Base-by-base conservation (phyloP, 371 early-diverging fungal species). In the Mucor sp. region DNA sequence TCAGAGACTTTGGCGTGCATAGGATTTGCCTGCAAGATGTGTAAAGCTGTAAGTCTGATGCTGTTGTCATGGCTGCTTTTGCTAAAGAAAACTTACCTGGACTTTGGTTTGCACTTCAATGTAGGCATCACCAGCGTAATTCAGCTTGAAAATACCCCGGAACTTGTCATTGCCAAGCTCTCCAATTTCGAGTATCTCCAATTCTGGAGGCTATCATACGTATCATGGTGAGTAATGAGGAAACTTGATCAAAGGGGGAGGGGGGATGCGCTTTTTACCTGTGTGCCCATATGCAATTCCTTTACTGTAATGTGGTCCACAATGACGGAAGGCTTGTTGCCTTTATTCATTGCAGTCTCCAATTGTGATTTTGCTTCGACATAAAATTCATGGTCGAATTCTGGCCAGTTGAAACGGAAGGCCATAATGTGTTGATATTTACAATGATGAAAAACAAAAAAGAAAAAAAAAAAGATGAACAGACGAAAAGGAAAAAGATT, bases 161-260 rank as follows among this genome's bases (percentile, higher is more conserved):
- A 97, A 97, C 65, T 93, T 90, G 71, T 97, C 97, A 57, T 87
- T 90, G 5, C 90, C 87, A 28, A 99, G 85, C 64, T 99, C 99
- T 39, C 97, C 94, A 68, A 99, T 95, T 70, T 99, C 99, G n/a
- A 99, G 80, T 67, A 99, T 95, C 72, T 98, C 98, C 30, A 99
- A 86, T 53, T 96, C 97, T 15, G 99, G 99, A 23, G 99, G 93
- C 92, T 94, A 77, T 44, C 7, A 17, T 7, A 7, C 8, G 44
- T 44, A 37, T 12, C 37, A 37, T 37, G 37, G 37, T 37, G 37
- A 37, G 14, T 11, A 53, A 53, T 21, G 14, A 4, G 48, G 2
- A 23, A 48, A 21, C 21, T 14, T 6, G 4, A n/a, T 0, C 5
- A 17, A 15, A 43, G n/a, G n/a, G 6, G 8, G n/a, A 7, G 7